phyloP scores from a whole-genome alignment of 306 rosid species.

The Psophocarpus tetragonolobus region DNA sequence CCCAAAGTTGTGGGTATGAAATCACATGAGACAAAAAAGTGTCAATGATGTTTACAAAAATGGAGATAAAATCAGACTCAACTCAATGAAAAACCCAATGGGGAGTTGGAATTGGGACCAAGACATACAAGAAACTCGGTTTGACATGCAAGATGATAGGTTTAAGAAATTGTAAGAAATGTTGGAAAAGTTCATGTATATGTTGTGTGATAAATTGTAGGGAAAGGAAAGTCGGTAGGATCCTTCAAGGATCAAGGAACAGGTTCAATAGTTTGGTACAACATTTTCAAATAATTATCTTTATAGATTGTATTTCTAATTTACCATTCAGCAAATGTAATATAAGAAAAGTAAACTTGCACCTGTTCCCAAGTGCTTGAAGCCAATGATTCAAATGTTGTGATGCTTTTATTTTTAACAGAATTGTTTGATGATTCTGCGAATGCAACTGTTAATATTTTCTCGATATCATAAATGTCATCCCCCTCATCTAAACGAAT shows the following conservation, averaged over 20 bases:
- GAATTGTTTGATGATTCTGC: slow-evolving; percentile 52
- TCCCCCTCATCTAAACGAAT: slow-evolving; percentile 64
- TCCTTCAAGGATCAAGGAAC: background rate
- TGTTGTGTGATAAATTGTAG: background rate
- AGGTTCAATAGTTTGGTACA: background rate
- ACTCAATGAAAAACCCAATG: background rate
- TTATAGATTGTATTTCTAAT: background rate
- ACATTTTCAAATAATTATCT: background rate
- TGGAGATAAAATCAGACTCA: background rate
- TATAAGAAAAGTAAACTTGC: slow-evolving; percentile 19
- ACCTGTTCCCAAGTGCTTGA: slow-evolving; percentile 92
- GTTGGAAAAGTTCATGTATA: background rate
- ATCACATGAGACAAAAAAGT: background rate
- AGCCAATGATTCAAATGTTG: slow-evolving; percentile 70
- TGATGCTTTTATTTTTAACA: slow-evolving; percentile 53
- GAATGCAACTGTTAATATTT: slow-evolving; percentile 55
- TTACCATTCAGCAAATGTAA: slow-evolving; percentile 22
- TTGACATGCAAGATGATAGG: background rate
- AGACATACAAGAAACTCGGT: background rate
- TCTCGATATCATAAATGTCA: slow-evolving; percentile 60
- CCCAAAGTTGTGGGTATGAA: too few species aligned
- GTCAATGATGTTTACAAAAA: background rate
- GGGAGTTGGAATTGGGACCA: background rate
- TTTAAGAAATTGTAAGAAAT: background rate
- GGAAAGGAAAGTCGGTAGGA: background rate